phyloP scores from a whole-genome alignment of 2,329 filamentous ascomycete species.

The Rhinocladiella mackenziei region DNA sequence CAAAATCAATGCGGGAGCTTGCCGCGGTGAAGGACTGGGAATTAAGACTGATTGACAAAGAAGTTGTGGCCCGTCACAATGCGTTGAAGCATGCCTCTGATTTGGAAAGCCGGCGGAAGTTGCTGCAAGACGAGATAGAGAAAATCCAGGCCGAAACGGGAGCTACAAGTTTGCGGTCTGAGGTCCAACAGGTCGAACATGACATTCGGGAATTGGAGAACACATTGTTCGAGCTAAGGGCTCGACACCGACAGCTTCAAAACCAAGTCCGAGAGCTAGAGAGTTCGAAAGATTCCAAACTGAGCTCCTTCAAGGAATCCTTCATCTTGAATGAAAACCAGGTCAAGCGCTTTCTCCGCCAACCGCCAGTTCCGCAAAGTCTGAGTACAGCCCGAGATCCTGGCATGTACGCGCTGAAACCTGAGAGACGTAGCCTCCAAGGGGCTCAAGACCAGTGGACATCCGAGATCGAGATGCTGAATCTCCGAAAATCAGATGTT shows the following conservation, averaged over 20 bases:
- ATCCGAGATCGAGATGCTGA: conserved; percentile 46
- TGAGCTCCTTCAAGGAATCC: conserved; percentile 56
- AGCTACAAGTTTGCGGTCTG: conserved; percentile 46
- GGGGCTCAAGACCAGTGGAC: conserved; percentile 58
- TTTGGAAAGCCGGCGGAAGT: conserved; percentile 49
- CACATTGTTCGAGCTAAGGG: conserved; percentile 53
- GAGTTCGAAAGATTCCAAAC: conserved; percentile 55
- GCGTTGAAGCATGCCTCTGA: conserved; percentile 50
- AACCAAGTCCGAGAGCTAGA: conserved; percentile 51
- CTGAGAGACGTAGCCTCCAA: conserved; percentile 55
- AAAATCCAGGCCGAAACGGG: conserved; percentile 48
- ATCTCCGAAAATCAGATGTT: conserved; percentile 44
- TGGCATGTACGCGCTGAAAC: conserved; percentile 51
- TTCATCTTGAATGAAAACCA: conserved; percentile 55
- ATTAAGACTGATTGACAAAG: conserved; percentile 46
- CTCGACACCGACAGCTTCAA: conserved; percentile 50
- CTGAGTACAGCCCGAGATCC: conserved; percentile 24
- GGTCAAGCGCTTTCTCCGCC: conserved; percentile 50
- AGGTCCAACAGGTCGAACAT: conserved; percentile 50
- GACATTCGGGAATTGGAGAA: conserved; percentile 58
- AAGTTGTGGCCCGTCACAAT: conserved; percentile 43
- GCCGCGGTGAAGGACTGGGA: conserved; percentile 56
- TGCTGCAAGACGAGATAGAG: conserved; percentile 49
- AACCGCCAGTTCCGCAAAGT: conserved; percentile 42
- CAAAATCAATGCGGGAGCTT: conserved; percentile 54